Conservation (phyloP, 2,329 filamentous ascomycete species). For the Dryadomyces quercivorus region DNA sequence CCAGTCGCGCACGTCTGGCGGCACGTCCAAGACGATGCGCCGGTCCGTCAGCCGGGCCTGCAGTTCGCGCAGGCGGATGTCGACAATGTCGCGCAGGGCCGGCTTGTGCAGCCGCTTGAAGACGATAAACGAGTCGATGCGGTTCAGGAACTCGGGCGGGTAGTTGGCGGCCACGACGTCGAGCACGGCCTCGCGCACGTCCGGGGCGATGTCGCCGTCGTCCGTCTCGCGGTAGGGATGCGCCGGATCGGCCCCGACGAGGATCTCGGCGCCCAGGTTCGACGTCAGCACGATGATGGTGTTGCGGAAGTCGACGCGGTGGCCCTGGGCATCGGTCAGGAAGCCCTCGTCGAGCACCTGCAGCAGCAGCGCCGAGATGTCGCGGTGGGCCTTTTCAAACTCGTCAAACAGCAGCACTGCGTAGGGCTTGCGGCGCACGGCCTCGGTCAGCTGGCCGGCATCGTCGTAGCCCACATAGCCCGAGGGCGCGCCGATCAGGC, state of each 20-base stretch:
- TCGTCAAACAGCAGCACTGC: conserved; percentile 92
- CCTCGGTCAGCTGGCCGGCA: conserved; percentile 89
- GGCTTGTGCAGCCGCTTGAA: conserved; percentile 74
- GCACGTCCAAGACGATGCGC: conserved; percentile 64
- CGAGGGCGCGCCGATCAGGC: conserved; percentile 83
- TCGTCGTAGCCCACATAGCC: conserved; percentile 97
- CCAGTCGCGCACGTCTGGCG: conserved; percentile 67
- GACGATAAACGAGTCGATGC: conserved; percentile 92
- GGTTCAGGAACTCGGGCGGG: conserved; percentile 90
- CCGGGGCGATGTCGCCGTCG: conserved; percentile 58
- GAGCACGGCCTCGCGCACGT: conserved; percentile 72
- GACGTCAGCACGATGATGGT: conserved; percentile 94
- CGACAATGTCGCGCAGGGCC: conserved; percentile 82
- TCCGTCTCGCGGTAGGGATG: conserved; percentile 50
- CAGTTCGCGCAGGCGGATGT: conserved; percentile 78
- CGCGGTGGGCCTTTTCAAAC: conserved; percentile 93
- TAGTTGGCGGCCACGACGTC: conserved; percentile 66
- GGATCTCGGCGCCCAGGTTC: conserved; percentile 84
- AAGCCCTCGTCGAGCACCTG: conserved; percentile 96
- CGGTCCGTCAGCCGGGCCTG: conserved; percentile 74
- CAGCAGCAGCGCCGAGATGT: conserved; percentile 82
- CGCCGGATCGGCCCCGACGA: conserved; percentile 61
- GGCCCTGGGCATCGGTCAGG: conserved; percentile 87
- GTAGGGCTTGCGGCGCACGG: conserved; percentile 88
- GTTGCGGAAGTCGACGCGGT: conserved; percentile 94